Conservation (phyloP, 345 rosid genomes). For the Eucalyptus albens region DNA sequence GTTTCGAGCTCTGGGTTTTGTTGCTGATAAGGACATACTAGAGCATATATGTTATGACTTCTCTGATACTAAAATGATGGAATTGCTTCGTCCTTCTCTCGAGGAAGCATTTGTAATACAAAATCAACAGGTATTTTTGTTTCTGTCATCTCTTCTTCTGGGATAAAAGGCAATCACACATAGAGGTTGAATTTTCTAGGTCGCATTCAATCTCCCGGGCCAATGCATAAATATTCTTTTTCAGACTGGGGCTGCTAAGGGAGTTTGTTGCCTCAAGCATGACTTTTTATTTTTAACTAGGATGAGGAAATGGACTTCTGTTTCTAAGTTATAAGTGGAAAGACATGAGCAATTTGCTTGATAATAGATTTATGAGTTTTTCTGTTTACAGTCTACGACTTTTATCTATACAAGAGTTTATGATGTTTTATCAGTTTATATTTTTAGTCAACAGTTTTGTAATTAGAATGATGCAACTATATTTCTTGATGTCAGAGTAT, state of each 20-base stretch:
- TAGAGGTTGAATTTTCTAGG: too few relatives aligned
- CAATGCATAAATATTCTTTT: too few relatives aligned
- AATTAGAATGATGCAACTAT: neutral
- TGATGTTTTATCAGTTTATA: neutral
- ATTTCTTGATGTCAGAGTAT: neutral
- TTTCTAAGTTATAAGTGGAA: neutral
- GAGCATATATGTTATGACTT: conserved; percentile 95
- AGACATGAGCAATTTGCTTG: neutral
- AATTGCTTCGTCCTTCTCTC: conserved; percentile 88
- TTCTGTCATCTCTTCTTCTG: neutral
- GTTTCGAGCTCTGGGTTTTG: conserved; percentile 94
- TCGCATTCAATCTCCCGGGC: too few relatives aligned
- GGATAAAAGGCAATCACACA: neutral
- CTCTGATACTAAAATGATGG: conserved; percentile 93
- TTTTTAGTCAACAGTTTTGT: neutral
- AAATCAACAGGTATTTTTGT: conserved; percentile 64
- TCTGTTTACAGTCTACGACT: neutral
- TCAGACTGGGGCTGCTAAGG: too few relatives aligned
- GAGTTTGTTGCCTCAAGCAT: neutral
- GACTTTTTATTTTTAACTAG: neutral
- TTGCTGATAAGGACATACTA: conserved; percentile 89
- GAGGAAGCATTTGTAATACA: conserved; percentile 99
- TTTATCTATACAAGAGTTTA: neutral
- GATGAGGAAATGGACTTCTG: neutral
- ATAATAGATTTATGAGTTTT: neutral